Evolutionary conservation across 176 grass and related monocot species (phyloP), one percentile per base, ranked within the genome.

Genomic region (Saccharum spontaneum): DNA sequence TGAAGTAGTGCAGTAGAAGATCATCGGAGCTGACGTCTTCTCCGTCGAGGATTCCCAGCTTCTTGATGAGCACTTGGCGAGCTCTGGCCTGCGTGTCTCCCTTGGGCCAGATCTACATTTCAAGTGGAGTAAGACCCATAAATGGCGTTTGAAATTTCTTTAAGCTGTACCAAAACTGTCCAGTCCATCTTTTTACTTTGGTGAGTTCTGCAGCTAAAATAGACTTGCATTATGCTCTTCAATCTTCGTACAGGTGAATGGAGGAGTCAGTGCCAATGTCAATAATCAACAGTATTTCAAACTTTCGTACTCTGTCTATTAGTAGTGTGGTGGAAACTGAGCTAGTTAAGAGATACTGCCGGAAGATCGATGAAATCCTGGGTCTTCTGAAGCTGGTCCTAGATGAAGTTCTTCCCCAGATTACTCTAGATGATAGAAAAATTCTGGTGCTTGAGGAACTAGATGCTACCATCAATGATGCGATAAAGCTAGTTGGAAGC

Each of bases 281-380:
- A 73, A n/a, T 92, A 79, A 73, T 73, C 62, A 63, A 67, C 26
- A 88, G 77, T 28, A 86, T 89, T 77, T 78, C 90, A 50, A 92
- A 88, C 61, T 86, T 88, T 13, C 49, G 20, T 59, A 59, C 4
- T 4, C 44, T 86, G 22, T 85, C 78, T 70, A 86, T 66, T 8
- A 92, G 82, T 28, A 87, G 69, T 71, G 57, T 22, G 28, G 50
- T 17, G 11, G 84, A 73, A 40, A 82, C 64, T 36, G 86, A 86
- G 65, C 43, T 89, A 64, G 50, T 89, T 54, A 26, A 92, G 50
- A 89, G 64, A 83, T 86, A 92, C 67, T 86, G 73, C 59, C 28
- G 8, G 55, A 88, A 86, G 43, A 88, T 92, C 3, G 54, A 41
- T 66, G 86, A 85, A 44, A 57, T 89, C 50, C 44, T 92, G 39